A percentile compares a stretch with the other conserved stretches of the same genome.
phyloP scores from a whole-genome alignment of 2,329 filamentous ascomycete genomes.

The Arthrinium phaeospermum region DNA sequence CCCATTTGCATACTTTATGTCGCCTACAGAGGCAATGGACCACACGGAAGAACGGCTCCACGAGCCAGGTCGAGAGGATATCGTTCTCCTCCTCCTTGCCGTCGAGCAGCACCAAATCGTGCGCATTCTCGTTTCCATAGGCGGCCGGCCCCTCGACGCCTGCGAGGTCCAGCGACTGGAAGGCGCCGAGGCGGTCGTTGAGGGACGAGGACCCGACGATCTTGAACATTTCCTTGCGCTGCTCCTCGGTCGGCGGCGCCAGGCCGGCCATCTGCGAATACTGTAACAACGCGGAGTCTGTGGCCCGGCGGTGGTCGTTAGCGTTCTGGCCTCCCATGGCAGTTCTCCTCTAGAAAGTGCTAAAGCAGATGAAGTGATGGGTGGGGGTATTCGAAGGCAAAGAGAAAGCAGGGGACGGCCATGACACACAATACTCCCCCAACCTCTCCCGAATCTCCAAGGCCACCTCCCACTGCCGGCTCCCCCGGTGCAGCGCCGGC shows the following conservation, averaged over 20 bases:
- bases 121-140: neutral
- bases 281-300: conserved; percentile 19
- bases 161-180: conserved; percentile 21
- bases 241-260: conserved; percentile 14
- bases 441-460: conserved; percentile 22
- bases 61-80: conserved; percentile 15
- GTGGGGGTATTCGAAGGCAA: too few species aligned
- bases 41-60: conserved; percentile 1
- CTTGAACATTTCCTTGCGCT: conserved; percentile 11
- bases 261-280: conserved; percentile 11
- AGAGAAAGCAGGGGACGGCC: too few species aligned
- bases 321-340: neutral
- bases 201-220: conserved; percentile 19
- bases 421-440: conserved; percentile 20
- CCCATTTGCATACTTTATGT: neutral
- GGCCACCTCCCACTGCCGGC: conserved; percentile 21
- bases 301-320: neutral
- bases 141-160: conserved; percentile 18
- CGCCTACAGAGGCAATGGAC: conserved; percentile 18
- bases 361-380: neutral
- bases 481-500: conserved; percentile 16
- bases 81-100: conserved; percentile 22
- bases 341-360: too few species aligned
- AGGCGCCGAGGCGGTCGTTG: conserved; percentile 18
- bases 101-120: conserved; percentile 21